phyloP scores from a whole-genome alignment of 768 basidiomycete species.

The Clavaria fumosa region DNA sequence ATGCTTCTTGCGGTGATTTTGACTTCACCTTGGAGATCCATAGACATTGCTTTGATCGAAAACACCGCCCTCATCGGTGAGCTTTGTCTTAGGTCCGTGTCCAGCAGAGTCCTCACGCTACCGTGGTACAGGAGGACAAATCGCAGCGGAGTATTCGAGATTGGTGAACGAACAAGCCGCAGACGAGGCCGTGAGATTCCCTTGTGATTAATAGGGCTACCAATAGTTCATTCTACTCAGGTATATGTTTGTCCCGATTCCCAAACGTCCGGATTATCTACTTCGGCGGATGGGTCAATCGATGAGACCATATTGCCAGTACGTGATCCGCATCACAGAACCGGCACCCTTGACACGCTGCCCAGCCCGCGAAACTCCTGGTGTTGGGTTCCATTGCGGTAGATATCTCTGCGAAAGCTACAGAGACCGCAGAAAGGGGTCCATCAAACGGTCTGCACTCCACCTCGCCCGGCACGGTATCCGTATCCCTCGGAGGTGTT shows the following conservation, averaged over 20 bases:
- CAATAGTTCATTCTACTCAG: no score
- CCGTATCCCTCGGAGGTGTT: slow-evolving; percentile 72
- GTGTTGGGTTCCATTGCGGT: slow-evolving; percentile 82
- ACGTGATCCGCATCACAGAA: no score
- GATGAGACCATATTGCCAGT: no score
- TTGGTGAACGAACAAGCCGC: slow-evolving; percentile 18
- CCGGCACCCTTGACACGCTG: not conserved
- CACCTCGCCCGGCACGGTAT: slow-evolving; percentile 67
- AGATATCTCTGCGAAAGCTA: slow-evolving; percentile 59
- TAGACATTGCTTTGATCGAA: slow-evolving; percentile 77
- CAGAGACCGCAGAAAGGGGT: slow-evolving; percentile 15
- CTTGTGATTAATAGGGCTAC: not conserved
- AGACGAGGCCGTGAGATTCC: slow-evolving; percentile 17
- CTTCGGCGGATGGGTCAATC: no score
- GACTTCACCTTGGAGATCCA: not conserved
- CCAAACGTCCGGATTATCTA: no score
- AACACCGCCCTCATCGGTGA: slow-evolving; percentile 78
- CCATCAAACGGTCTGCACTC: slow-evolving; percentile 34
- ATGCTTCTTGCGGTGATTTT: not conserved
- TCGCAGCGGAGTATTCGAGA: slow-evolving; percentile 62
- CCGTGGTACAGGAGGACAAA: slow-evolving; percentile 44
- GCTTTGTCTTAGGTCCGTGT: slow-evolving; percentile 11
- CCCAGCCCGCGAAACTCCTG: slow-evolving; percentile 31
- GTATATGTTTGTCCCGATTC: no score
- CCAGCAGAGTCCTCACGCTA: slow-evolving; percentile 1